Conservation (phyloP, 2,329 filamentous ascomycete species). For the Xylariales sp. region DNA sequence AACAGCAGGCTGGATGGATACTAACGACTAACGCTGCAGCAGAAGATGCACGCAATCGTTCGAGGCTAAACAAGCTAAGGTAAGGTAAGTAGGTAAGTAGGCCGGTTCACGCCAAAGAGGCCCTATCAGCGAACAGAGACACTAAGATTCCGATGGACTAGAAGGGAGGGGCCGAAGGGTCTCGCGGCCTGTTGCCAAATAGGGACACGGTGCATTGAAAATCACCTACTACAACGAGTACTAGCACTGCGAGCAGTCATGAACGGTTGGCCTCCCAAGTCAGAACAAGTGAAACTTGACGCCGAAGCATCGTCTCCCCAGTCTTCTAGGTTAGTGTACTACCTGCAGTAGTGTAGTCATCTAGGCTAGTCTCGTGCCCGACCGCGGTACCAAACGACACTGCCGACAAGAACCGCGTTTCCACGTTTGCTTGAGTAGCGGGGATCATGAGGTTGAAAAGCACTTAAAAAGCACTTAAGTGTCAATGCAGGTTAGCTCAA, state of each 20-base stretch:
- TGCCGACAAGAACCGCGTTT: slow-evolving; percentile 15
- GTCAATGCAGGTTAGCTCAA: background rate
- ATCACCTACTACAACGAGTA: background rate
- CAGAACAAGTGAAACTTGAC: slow-evolving; percentile 20
- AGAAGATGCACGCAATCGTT: slow-evolving; percentile 21
- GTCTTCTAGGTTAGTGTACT: background rate
- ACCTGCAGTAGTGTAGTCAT: too few relatives aligned
- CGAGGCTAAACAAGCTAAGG: slow-evolving; percentile 20
- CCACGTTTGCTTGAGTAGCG: background rate
- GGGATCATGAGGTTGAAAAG: background rate
- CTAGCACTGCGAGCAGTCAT: background rate
- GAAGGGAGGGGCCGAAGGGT: slow-evolving; percentile 27
- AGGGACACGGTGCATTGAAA: slow-evolving; percentile 14
- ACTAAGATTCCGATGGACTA: background rate
- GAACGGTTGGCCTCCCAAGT: slow-evolving; percentile 17
- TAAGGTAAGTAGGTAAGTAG: background rate
- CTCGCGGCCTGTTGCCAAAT: slow-evolving; percentile 26
- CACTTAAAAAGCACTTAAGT: slow-evolving; percentile 1
- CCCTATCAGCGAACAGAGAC: background rate
- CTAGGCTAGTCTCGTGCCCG: slow-evolving; percentile 30
- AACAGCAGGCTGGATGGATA: background rate
- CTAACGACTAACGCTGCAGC: slow-evolving; percentile 6
- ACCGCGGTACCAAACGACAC: slow-evolving; percentile 27
- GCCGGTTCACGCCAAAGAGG: slow-evolving; percentile 12
- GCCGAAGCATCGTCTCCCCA: slow-evolving; percentile 3